Evolutionary conservation across 805 yeast genomes (phyloP), one percentile per base, ranked within the genome.

Genomic region (Kazachstania taianensis): DNA sequence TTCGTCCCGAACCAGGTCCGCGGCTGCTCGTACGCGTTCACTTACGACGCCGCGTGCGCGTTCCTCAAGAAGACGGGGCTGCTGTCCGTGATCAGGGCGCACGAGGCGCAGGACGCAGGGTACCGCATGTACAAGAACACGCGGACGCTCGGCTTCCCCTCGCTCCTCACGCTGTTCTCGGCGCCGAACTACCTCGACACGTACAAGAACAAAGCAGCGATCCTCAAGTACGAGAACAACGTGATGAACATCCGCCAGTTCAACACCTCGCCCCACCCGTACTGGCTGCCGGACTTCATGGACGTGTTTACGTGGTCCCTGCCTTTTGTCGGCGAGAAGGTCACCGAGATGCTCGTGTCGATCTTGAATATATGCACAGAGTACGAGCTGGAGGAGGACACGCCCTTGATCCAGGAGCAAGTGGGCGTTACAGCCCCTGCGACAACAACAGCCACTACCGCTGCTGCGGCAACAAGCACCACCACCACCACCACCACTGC

Each of bases 51-150:
- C 0, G 72, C 80, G 3, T 80, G 92, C 49, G 72, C 72, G 30
- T 89, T 89, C 49, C 65, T 89, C 48, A 80, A 81, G 46, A 67
- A 75, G 35, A 89, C 85, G 28, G 81, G 83, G 16, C 63, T 89
- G 25, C 63, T 89, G 22, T 80, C 86, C n/a, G 73, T 89, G 24
- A 84, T 89, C 31, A 70, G 98, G 40, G 97, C 96, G 1, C 98
- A 89, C 58, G 96, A 89, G 62, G 96, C 96, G 1, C 98, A 89
- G 60, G 96, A 89, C 59, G 87, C 92, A 7, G 98, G 98, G 25
- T 89, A 87, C 61, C 67, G 96, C 55, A 92, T 92, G 84, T 89
- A 89, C 62, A 81, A 79, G 49, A 75, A 83, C 45, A 83, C 95
- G 2, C 72, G 74, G 41, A 69, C 81, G 4, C 77, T 86, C 52